Evolutionary conservation across 202 grass and related monocot species (phyloP), one percentile per base, ranked within the genome.

Genomic region (Bolboschoenoplectus hybrid): DNA sequence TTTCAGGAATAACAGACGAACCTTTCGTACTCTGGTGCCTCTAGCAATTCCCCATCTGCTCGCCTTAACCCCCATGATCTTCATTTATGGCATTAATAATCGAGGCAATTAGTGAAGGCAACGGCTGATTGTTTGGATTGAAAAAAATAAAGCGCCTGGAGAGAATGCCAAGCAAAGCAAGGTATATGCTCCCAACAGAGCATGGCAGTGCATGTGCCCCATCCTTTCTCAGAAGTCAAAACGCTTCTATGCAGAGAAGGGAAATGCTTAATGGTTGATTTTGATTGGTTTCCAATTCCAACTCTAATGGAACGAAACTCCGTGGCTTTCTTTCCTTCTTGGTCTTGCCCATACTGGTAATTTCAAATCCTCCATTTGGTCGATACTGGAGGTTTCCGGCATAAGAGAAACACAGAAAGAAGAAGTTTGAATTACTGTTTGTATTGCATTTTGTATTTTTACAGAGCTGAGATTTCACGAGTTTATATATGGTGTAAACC

Each of bases 1-100:
- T 40, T 77, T 77, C 12, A 77, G 32, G 17, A 8, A 57, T 77
- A 79, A 79, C 74, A 38, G 74, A n/a, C 74, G 16, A 41, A 58
- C 51, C 74, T 56, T 79, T 79, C 10, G 72, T 53, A 52, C 53
- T 52, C 3, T 52, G 72, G 47, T 11, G 47, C 4, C 72, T 75
- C 72, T 52, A 34, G 72, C 47, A 75, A 75, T 75, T 75, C 47
- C 47, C 72, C 14, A 74, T 51, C 5, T 52, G 20, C 72, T 75
- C 47, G 52, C 47, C 9, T 75, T 13, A 53, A 75, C 26, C 3
- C 20, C 20, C 45, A 75, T 74, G 19, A 74, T 12, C 32, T 34
- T 26, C 26, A 26, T 26, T 72, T 10, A 46, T 72, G 17, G 40
- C 68, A 72, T 20, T 46, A 72, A 0, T 26, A 26, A 72, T 46